phyloP scores from a whole-genome alignment of 192 early-diverging fungal species.

The Coemansia sp. region DNA sequence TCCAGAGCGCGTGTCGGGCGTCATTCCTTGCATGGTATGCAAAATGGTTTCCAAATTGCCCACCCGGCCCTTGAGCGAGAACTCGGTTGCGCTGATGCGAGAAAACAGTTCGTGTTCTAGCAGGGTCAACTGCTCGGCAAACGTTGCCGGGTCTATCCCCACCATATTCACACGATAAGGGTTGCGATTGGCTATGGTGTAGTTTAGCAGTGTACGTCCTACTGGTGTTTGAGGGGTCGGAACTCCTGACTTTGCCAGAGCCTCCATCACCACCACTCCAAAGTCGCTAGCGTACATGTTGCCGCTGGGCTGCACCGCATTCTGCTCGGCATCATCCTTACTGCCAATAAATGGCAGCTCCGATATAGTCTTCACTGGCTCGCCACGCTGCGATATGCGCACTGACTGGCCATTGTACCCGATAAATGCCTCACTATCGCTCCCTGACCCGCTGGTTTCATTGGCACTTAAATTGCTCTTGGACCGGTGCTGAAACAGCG shows the following conservation, averaged over 20 bases:
- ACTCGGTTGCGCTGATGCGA: constrained; percentile 63
- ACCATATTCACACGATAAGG: constrained; percentile 48
- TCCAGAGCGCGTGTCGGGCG: constrained; percentile 23
- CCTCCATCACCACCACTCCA: constrained; percentile 51
- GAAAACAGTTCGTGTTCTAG: constrained; percentile 72
- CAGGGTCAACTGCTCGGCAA: constrained; percentile 72
- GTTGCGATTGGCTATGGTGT: constrained; percentile 51
- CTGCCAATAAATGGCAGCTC: constrained; percentile 9
- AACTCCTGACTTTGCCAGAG: constrained; percentile 51
- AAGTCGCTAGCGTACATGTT: constrained; percentile 55
- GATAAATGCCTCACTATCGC: constrained; percentile 14
- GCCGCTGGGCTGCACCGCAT: constrained; percentile 32
- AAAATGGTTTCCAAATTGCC: constrained; percentile 49
- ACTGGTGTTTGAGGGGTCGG: constrained; percentile 53
- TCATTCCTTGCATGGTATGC: constrained; percentile 48
- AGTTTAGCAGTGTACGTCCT: constrained; percentile 41
- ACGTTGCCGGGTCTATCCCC: constrained; percentile 57
- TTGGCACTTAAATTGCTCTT: constrained; percentile 15
- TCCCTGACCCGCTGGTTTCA: constrained; percentile 6
- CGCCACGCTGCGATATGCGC: constrained; percentile 29
- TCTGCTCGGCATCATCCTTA: constrained; percentile 10
- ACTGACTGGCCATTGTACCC: constrained; percentile 15
- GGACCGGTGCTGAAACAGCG: constrained; percentile 46
- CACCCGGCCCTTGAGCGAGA: constrained; percentile 56
- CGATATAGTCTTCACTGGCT: background rate